phyloP scores from a whole-genome alignment of 768 basidiomycete genomes.

The Rickenella mellea region DNA sequence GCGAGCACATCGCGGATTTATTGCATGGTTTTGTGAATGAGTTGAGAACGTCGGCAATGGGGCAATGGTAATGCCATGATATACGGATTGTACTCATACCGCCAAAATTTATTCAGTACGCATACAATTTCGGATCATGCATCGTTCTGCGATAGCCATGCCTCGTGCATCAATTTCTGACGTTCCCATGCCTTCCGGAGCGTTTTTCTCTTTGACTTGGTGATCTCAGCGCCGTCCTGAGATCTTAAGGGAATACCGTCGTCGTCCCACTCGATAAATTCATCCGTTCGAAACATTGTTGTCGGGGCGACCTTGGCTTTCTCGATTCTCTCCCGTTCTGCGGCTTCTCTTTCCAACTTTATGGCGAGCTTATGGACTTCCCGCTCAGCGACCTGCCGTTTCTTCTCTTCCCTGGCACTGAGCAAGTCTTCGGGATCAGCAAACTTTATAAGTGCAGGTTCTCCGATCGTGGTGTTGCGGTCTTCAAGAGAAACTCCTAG shows the following conservation, averaged over 20 bases:
- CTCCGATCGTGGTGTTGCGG: conserved; percentile 24
- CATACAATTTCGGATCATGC: no score
- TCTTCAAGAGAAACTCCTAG: conserved; percentile 42
- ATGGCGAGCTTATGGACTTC: not conserved
- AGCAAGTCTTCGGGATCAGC: conserved; percentile 29
- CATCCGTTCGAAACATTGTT: not conserved
- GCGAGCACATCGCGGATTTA: no score
- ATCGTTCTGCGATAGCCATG: no score
- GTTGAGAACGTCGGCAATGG: no score
- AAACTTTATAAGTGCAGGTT: conserved; percentile 28
- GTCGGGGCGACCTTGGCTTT: not conserved
- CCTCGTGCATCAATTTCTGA: no score
- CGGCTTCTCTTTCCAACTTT: not conserved
- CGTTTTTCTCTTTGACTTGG: no score
- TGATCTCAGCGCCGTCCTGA: not conserved
- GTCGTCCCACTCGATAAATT: not conserved
- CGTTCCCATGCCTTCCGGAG: no score
- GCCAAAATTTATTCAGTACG: no score
- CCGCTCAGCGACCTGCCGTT: not conserved
- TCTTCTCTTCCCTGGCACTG: conserved; percentile 32
- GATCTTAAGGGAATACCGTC: not conserved
- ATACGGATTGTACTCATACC: no score
- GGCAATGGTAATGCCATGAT: no score
- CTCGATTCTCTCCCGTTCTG: not conserved
- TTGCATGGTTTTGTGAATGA: no score